phyloP scores from a whole-genome alignment of 108 stramenopile species.

The Schizochytrium sp. region DNA sequence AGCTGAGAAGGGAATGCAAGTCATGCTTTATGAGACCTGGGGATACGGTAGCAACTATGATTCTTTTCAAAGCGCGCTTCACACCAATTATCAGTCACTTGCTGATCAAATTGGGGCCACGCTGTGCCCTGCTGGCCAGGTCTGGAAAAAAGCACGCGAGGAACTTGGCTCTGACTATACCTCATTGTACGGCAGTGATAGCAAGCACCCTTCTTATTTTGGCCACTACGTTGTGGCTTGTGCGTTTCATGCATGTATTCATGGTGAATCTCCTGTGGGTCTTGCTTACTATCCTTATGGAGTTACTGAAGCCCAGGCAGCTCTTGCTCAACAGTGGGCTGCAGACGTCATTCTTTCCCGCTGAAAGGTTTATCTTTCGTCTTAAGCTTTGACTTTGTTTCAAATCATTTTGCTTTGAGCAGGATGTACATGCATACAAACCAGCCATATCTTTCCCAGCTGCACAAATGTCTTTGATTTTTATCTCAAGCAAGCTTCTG shows the following conservation, averaged over 20 bases:
- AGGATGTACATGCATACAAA: too few relatives aligned
- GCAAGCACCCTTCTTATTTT: conserved; percentile 37
- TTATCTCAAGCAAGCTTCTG: too few relatives aligned
- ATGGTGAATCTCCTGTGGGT: conserved; percentile 43
- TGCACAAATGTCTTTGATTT: too few relatives aligned
- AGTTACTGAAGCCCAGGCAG: conserved; percentile 45
- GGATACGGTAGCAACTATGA: not conserved
- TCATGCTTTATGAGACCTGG: conserved; percentile 60
- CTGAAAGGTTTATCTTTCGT: not conserved
- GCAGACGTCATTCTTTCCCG: not conserved
- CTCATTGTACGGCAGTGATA: not conserved
- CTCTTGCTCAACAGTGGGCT: not conserved
- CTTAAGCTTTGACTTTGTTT: too few relatives aligned
- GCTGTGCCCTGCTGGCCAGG: conserved; percentile 19
- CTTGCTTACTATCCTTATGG: not conserved
- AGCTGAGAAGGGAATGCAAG: not conserved
- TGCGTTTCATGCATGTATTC: conserved; percentile 7
- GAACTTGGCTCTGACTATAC: not conserved
- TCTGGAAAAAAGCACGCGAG: conserved; percentile 25
- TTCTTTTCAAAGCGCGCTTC: not conserved
- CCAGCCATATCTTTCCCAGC: too few relatives aligned
- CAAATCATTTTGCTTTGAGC: too few relatives aligned
- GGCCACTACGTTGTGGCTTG: conserved; percentile 43
- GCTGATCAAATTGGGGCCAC: not conserved
- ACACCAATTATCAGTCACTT: not conserved